Percentiles rank a stretch among this genome's conserved stretches.
Evolutionary conservation across 176 grass and related monocot species (phyloP).

Genomic region (Tuctoria greenei): DNA sequence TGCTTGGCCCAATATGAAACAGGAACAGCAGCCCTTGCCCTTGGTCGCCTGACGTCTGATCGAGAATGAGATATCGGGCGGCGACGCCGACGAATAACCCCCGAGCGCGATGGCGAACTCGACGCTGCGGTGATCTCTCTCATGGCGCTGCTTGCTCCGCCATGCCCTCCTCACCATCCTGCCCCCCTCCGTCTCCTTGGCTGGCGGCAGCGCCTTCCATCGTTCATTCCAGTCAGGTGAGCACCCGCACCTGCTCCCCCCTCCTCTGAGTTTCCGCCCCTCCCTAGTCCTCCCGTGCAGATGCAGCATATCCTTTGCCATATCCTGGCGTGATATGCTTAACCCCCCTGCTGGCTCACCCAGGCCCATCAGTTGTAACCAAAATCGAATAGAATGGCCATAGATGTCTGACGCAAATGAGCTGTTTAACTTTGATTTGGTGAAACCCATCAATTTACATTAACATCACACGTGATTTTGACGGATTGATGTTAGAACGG

Average conservation of each 20-base stretch:
- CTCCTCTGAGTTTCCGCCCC: background rate
- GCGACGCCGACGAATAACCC: slow-evolving; percentile 41
- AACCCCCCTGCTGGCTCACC: no score
- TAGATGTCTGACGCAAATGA: slow-evolving; percentile 8
- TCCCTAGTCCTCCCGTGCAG: background rate
- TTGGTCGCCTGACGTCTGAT: no score
- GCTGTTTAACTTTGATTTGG: slow-evolving; percentile 4
- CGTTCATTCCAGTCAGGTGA: slow-evolving; percentile 45
- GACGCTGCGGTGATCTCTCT: slow-evolving; percentile 36
- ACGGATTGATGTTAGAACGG: slow-evolving; percentile 8
- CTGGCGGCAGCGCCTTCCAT: slow-evolving; percentile 19
- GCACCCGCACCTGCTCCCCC: background rate
- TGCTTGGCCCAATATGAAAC: no score
- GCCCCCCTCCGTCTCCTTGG: background rate
- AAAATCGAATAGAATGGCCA: background rate
- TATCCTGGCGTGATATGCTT: background rate
- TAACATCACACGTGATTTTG: background rate
- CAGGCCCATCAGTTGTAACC: background rate
- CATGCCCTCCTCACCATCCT: slow-evolving; percentile 14
- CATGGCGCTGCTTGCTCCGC: background rate
- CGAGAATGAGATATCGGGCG: no score
- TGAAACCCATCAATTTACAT: background rate
- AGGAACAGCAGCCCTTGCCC: no score
- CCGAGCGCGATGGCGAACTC: slow-evolving; percentile 49
- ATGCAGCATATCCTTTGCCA: background rate